Evolutionary conservation across 2,329 filamentous ascomycete species (phyloP).

Genomic region (Metarhizium humberi): DNA sequence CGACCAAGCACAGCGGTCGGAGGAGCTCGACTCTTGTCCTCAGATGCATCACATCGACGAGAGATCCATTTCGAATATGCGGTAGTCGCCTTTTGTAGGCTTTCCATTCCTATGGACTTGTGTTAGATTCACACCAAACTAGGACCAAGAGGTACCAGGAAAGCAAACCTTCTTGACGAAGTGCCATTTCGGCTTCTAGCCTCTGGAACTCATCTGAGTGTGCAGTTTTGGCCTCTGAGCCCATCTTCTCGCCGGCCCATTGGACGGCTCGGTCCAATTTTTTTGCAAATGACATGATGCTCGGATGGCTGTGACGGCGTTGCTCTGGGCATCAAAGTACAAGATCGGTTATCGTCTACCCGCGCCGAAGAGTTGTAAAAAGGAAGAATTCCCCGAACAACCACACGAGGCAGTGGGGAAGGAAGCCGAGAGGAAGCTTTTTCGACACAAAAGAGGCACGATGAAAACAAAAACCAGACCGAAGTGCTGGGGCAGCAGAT

Average conservation of each 20-base stretch:
- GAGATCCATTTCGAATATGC: constrained; percentile 81
- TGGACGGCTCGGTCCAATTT: constrained; percentile 94
- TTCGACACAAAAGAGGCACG: no score
- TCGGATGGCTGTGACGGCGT: not conserved
- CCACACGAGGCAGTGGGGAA: not conserved
- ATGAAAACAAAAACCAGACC: no score
- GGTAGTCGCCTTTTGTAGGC: constrained; percentile 77
- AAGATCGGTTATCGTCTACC: not conserved
- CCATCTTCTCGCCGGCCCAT: constrained; percentile 97
- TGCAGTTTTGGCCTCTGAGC: constrained; percentile 76
- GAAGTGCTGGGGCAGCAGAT: no score
- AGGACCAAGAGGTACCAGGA: not conserved
- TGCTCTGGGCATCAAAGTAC: not conserved
- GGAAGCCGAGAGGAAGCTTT: not conserved
- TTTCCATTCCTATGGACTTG: constrained; percentile 66
- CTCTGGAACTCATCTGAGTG: constrained; percentile 86
- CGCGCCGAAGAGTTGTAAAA: not conserved
- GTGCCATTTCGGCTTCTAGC: constrained; percentile 80
- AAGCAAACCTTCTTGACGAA: constrained; percentile 71
- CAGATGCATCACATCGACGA: constrained; percentile 66
- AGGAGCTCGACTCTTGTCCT: constrained; percentile 80
- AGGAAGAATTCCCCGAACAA: not conserved
- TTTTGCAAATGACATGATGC: constrained; percentile 54
- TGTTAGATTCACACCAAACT: not conserved
- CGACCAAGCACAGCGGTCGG: constrained; percentile 73